Evolutionary conservation across 225 moss, liverwort and hornwort species (phyloP), one percentile per base, ranked within the genome.

Genomic region (Neckera pumila): DNA sequence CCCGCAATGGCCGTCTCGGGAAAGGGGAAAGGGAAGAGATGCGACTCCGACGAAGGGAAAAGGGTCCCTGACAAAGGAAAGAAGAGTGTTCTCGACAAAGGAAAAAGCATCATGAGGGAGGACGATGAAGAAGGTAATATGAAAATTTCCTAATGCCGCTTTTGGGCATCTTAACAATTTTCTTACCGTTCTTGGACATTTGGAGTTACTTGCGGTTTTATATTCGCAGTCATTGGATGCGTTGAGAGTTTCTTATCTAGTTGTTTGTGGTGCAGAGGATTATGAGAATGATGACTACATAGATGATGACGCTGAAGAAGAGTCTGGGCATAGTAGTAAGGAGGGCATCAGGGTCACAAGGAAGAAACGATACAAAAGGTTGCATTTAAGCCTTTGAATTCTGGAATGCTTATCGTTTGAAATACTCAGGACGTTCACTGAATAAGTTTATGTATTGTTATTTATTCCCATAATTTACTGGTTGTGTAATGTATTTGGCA

Each of bases 341-440:
- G 96, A 97, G 65, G 96, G 95, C 57, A 87, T 95, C 76, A 94
- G 90, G 79, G 89, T 93, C n/a, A 94, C 92, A 90, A 91, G 95
- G 71, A 93, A 89, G 91, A 97, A 92, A 86, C 90, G 93, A 87
- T 90, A 93, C 90, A 95, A 94, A 89, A 93, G 97, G 98, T 95
- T 91, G 63, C 54, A 61, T 84, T 40, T 61, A 43, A 80, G 38
- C 59, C 81, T 87, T 82, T 43, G 57, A 88, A 25, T 65, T 83
- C 56, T 76, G 43, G 45, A 88, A 66, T 45, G 76, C 58, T 45
- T 66, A 28, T 83, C 28, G 53, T 63, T 82, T 62, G 75, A 47
- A 60, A 71, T 87, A 61, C 49, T 51, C 51, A 51, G 40, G 72
- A 83, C 75, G 26, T 78, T 84, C 45, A 51, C 67, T 84, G 49